These are phyloP conservation scores for Tetrahymena elliotti DNA, from an alignment of 73 alveolate species.

Conservation along the genomic window DNA sequence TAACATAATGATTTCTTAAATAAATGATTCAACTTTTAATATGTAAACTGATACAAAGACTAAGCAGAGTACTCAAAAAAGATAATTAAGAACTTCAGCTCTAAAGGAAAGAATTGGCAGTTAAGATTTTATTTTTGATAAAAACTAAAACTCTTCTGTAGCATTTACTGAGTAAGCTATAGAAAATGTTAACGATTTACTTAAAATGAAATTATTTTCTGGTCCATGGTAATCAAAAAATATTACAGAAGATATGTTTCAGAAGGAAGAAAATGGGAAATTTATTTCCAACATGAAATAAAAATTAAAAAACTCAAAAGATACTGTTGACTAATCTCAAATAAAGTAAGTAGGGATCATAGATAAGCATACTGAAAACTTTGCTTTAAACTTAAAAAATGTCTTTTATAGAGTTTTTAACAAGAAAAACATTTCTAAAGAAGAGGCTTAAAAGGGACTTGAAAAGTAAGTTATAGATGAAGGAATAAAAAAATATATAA, in stretches of 20 bases:
- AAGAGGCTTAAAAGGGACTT: background rate
- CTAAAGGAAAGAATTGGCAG: background rate
- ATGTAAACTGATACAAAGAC: background rate
- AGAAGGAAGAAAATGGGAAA: background rate
- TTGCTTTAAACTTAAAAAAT: background rate
- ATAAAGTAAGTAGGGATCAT: background rate
- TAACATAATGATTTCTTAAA: background rate
- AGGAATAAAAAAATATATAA: background rate
- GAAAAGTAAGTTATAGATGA: background rate
- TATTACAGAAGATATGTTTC: background rate
- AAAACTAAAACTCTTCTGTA: background rate
- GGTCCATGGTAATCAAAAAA: background rate
- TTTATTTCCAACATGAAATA: background rate
- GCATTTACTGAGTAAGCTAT: background rate
- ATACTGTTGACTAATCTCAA: background rate
- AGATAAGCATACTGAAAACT: background rate
- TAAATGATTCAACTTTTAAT: background rate
- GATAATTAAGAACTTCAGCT: background rate
- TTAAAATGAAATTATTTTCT: background rate
- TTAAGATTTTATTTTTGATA: background rate
- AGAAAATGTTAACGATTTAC: background rate
- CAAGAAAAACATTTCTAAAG: background rate
- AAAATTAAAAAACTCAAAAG: background rate
- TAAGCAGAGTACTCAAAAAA: background rate
- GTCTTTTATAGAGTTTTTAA: background rate